phyloP scores from a whole-genome alignment of 2,329 filamentous ascomycete genomes.

The Diaporthe longicolla region DNA sequence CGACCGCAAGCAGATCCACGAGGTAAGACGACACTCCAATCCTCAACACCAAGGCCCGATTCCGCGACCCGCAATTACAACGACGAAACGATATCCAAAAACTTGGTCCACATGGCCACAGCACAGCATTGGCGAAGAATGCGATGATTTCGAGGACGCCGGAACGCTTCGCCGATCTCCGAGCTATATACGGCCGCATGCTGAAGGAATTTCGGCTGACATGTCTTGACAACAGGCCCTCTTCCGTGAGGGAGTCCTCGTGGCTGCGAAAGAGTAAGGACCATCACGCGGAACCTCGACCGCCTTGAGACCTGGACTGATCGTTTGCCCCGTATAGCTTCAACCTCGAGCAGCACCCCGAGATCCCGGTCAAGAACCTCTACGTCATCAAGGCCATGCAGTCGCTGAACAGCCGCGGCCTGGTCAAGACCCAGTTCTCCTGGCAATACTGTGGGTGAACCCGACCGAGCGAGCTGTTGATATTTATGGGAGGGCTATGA shows the following conservation, averaged over 20 bases:
- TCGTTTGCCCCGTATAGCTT: conserved; percentile 61
- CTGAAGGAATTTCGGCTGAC: conserved; percentile 44
- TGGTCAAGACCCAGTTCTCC: conserved; percentile 99
- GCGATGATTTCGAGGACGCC: conserved; percentile 29
- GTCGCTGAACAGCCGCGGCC: conserved; percentile 97
- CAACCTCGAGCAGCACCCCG: conserved; percentile 96
- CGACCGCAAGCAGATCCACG: conserved; percentile 99
- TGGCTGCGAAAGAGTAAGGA: conserved; percentile 89
- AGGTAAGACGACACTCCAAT: conserved; percentile 59
- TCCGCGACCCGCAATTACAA: conserved; percentile 32
- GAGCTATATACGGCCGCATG: not conserved
- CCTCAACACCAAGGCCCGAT: conserved; percentile 19
- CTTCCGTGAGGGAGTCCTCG: conserved; percentile 93
- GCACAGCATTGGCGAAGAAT: conserved; percentile 31
- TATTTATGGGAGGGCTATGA: not conserved
- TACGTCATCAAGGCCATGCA: conserved; percentile 99
- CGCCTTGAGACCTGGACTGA: conserved; percentile 30
- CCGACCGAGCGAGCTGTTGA: conserved; percentile 8
- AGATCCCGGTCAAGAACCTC: conserved; percentile 99
- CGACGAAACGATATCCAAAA: conserved; percentile 37
- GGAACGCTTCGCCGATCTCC: not conserved
- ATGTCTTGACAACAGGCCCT: conserved; percentile 66
- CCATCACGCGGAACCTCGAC: conserved; percentile 23
- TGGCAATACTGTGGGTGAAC: conserved; percentile 83
- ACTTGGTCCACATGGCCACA: not conserved